These are phyloP conservation scores for Dipteronia sinensis DNA, from an alignment of 345 rosid genomes.

Conservation along the genomic window DNA sequence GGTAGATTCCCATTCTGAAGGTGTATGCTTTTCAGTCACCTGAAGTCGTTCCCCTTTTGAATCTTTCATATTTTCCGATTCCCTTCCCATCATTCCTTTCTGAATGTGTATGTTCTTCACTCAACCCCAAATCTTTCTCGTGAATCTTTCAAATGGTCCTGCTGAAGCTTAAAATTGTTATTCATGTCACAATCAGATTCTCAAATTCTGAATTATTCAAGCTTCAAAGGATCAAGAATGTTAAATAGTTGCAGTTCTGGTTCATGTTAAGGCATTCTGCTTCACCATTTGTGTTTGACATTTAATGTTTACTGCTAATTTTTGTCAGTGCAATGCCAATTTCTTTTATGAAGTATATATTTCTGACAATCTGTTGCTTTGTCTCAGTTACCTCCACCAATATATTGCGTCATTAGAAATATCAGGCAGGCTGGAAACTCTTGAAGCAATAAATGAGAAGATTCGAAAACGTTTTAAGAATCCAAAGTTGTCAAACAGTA, in stretches of 20 bases:
- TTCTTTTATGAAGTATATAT: neutral
- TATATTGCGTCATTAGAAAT: conserved; percentile 64
- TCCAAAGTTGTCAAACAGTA: conserved; percentile 76
- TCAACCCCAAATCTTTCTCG: neutral
- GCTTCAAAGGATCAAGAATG: neutral
- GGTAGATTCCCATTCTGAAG: neutral
- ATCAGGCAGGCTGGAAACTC: conserved; percentile 71
- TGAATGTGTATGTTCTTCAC: neutral
- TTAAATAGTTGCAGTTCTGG: neutral
- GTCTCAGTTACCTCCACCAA: conserved; percentile 70
- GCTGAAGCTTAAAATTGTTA: neutral
- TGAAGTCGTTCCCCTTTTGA: neutral
- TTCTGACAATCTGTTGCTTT: conserved; percentile 21
- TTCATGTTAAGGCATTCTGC: neutral
- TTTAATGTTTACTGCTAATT: conserved; percentile 1
- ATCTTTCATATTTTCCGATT: neutral
- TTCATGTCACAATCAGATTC: conserved; percentile 2
- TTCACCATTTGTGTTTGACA: neutral
- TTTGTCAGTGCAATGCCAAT: neutral
- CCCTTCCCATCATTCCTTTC: neutral
- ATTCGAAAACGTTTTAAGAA: conserved; percentile 90
- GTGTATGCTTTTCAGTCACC: neutral
- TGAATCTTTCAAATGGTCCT: neutral
- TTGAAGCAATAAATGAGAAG: conserved; percentile 88
- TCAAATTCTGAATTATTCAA: neutral